Evolutionary conservation across 208 protist species (phyloP), one percentile per base, ranked within the genome.

Genomic region (Leishmania tropica): DNA sequence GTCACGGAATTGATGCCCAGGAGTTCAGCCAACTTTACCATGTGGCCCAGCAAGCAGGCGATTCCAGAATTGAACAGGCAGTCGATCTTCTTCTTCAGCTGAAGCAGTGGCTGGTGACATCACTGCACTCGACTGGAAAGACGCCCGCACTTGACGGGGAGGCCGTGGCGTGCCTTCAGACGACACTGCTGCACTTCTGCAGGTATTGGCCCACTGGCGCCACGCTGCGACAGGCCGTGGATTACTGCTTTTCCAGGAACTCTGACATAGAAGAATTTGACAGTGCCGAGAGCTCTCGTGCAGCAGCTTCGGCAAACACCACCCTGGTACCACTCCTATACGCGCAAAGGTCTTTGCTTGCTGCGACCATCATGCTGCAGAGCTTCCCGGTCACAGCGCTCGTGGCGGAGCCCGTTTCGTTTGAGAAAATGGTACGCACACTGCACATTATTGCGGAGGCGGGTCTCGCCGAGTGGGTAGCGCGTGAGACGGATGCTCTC

Each of bases 401-500:
- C 35, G 11, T 85, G 6, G 78, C 77, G 40, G 78, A 86, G 56
- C 75, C 65, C 35, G 35, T 79, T 47, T 85, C 68, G 28, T 75
- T 83, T n/a, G 40, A 80, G 31, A 70, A 75, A n/a, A 48, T 83
- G 8, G 58, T 82, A 35, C 53, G 54, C 42, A 42, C 78, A 42
- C 51, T 85, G 37, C 81, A 86, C 80, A 79, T 68, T 48, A 37
- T 85, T 19, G 77, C 86, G 1, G 81, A 83, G 62, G 73, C 79
- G 19, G 79, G 78, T 1, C 67, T 93, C 62, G 86, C 87, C 17
- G 74, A 80, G 37, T 79, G 87, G 80, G 28, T 95, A 19, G 81
- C 83, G 62, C 87, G 82, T 54, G 92, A 95, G 76, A 37, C 72
- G 24, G 28, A 54, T 11, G 47, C 89, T 37, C 65, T 93, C 48